Evolutionary conservation across 2,329 filamentous ascomycete species (phyloP).

Genomic region (Chaetomiaceae sp.): DNA sequence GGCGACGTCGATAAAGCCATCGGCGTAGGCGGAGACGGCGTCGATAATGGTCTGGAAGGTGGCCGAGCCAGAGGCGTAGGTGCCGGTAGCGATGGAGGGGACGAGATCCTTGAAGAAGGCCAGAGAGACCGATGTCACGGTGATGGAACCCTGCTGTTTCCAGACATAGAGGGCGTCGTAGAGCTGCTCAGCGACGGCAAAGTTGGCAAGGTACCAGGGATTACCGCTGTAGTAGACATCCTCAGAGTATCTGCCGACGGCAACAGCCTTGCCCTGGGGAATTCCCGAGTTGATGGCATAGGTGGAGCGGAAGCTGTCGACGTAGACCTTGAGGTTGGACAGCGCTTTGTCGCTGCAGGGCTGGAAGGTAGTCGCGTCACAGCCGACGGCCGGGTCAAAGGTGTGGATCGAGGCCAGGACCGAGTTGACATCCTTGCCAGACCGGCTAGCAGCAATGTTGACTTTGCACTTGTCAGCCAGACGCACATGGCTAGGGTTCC

Average conservation of each 20-base stretch:
- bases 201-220: slow-evolving; percentile 74
- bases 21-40: slow-evolving; percentile 54
- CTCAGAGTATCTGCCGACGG: slow-evolving; percentile 64
- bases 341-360: slow-evolving; percentile 67
- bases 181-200: slow-evolving; percentile 74
- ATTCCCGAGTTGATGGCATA: slow-evolving; percentile 67
- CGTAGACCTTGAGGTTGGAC: slow-evolving; percentile 70
- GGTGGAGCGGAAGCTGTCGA: slow-evolving; percentile 67
- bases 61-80: slow-evolving; percentile 46
- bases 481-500: neutral
- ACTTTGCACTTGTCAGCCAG: slow-evolving; percentile 33
- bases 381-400: slow-evolving; percentile 63
- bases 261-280: slow-evolving; percentile 52
- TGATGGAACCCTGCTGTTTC: slow-evolving; percentile 58
- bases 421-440: slow-evolving; percentile 67
- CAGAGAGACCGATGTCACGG: slow-evolving; percentile 59
- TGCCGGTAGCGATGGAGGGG: slow-evolving; percentile 54
- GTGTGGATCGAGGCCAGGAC: slow-evolving; percentile 61
- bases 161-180: slow-evolving; percentile 73
- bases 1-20: slow-evolving; percentile 58
- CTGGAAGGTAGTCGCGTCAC: slow-evolving; percentile 69
- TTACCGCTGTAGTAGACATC: slow-evolving; percentile 74
- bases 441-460: slow-evolving; percentile 55
- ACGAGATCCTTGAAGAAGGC: slow-evolving; percentile 67
- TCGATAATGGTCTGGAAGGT: slow-evolving; percentile 52